Base-by-base conservation (phyloP, 345 rosid species). In the Bruguiera sexangula region DNA sequence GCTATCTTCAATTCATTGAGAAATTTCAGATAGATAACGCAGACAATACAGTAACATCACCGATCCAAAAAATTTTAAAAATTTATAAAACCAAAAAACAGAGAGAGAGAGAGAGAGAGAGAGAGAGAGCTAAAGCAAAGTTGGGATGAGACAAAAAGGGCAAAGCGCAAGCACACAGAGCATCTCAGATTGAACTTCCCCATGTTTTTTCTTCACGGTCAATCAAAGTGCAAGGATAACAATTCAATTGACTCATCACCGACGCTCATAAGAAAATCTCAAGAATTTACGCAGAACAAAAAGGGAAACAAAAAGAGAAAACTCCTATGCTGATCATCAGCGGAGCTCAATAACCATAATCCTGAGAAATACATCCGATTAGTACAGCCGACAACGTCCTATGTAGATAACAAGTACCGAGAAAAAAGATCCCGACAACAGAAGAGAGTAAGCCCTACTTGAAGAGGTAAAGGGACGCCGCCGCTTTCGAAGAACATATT, bases 151-250 rank as follows among this genome's bases (percentile, higher is more conserved):
- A 30, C 31, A 32, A 6, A 34, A 66, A 13, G 4, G 0, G 18
- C 50, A 11, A 3, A 3, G 50, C 4, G 1, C 1, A 18, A 39
- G 9, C 21, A 53, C 0, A 37, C 19, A 54, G 62, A 71, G 82
- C 79, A 78, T 74, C 82, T 79, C 80, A 76, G 80, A 82, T 66
- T 31, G 18, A 66, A 58, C 6, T 24, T 66, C 67, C 86, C 90
- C 88, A 79, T 54, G 69, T 16, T 59, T 82, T 43, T 65, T 86
- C 90, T 86, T 86, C 88, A 84, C 83, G 63, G 64, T 20, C 72
- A 82, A 84, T 86, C 90, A 84, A 77, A 86, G 90, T 84, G 88
- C 88, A 86, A 86, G 90, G 88, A 84, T 86, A 78, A 84, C 88
- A 68, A 79, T 72, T 85, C 73, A 60, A 36, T 50, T 18, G 36